Evolutionary conservation across 768 basidiomycete genomes (phyloP).

Genomic region (Cyathus striatus): DNA sequence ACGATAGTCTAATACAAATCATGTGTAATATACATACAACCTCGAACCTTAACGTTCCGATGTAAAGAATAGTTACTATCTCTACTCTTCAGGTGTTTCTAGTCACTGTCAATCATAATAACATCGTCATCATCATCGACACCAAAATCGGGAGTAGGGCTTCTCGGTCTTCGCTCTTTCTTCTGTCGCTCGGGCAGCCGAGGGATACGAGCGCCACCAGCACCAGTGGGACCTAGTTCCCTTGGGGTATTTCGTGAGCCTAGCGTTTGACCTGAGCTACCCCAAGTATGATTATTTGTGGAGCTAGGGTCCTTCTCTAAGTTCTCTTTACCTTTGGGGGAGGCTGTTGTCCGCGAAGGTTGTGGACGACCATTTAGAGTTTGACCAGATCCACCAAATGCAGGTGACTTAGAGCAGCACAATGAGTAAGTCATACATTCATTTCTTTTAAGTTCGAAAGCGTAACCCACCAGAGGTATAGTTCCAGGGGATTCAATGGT

Average conservation of each 20-base stretch:
- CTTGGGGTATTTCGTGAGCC: constrained; percentile 31
- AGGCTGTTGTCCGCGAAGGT: constrained; percentile 19
- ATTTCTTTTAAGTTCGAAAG: too few relatives aligned
- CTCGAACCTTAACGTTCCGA: neutral
- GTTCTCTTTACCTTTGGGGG: constrained; percentile 50
- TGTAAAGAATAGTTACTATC: neutral
- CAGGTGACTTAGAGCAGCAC: too few relatives aligned
- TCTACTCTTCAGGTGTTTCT: constrained; percentile 7
- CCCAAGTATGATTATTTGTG: constrained; percentile 30
- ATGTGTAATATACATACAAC: neutral
- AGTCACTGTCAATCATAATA: constrained; percentile 84
- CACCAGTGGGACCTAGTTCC: constrained; percentile 41
- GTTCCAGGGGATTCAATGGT: constrained; percentile 25
- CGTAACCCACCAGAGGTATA: constrained; percentile 22
- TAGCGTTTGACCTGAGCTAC: constrained; percentile 46
- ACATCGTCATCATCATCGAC: constrained; percentile 83
- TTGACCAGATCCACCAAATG: constrained; percentile 67
- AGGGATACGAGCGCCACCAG: constrained; percentile 51
- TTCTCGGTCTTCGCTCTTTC: constrained; percentile 42
- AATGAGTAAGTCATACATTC: too few relatives aligned
- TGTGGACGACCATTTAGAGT: constrained; percentile 53
- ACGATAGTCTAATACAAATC: neutral
- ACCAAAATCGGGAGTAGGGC: constrained; percentile 77
- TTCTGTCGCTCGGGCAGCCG: constrained; percentile 34
- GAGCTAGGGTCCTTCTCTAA: constrained; percentile 29